Base-by-base conservation (phyloP, 192 early-diverging fungal genomes). In the Chytriomyces sp. region DNA sequence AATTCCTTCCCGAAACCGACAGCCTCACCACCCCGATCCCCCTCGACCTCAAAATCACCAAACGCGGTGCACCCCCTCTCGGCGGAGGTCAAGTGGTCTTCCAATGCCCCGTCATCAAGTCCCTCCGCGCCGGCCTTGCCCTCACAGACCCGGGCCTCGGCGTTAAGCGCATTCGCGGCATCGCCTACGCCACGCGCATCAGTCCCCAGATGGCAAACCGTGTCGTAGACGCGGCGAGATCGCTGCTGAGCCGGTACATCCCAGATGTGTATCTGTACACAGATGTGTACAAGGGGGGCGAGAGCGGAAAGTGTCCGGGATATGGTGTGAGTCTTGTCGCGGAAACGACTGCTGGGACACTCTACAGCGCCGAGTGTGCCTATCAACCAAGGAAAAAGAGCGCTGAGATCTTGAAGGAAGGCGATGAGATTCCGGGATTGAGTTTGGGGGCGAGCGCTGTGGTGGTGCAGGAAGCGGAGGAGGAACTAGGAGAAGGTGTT, bases 251-350 rank as follows among this genome's bases (percentile, higher is more conserved):
- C 59, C 87, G 89, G 66, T 98, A 91, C 78, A 96, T 98, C 68
- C 95, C 95, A 4, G 96, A 99, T 76, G 92, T 99, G 37, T 97
- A 96, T 75, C 90, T 99, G 59, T 97, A 95, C 80, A 95, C 97
- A 30, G 97, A 98, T 81, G 93, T 96, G 53, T 98, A 92, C 78
- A 95, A 95, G 75, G 96, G 97, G n/a, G 91, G 89, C 6, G 95
- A 99, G 68, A 90, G 91, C 19, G 96, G 97, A 37, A 39, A 49
- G 69, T 94, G 91, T 49, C 95, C 97, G 19, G 97, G 96, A 6
- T 99, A 96, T 75, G 94, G 90, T 1, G 79, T 96, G 28, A 91
- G 91, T 30, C 77, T 99, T 44, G 94, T 99, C 3, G 96, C 95
- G 5, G 95, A 98, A 78, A 89, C 93, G 4, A 96, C 91, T 0